Conservation (phyloP, 768 basidiomycete genomes). For the Lanmaoa rubissima region DNA sequence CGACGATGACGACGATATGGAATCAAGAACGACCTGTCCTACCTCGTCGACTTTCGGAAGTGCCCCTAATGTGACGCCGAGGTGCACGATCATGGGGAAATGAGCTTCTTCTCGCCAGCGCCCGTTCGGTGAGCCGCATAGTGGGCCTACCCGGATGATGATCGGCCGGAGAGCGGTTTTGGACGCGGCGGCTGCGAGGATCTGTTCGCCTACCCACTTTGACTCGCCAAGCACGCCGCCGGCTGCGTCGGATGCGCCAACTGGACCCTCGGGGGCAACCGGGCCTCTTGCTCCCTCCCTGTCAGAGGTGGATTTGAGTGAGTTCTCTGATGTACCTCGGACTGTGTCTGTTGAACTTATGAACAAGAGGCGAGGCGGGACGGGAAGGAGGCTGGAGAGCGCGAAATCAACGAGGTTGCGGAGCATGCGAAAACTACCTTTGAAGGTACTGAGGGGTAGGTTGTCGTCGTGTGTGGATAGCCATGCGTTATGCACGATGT, state of each 20-base stretch:
- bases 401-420: slow-evolving; percentile 39
- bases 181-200: slow-evolving; percentile 18
- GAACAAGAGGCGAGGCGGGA: slow-evolving; percentile 33
- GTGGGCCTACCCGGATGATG: slow-evolving; percentile 38
- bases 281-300: neutral
- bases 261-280: neutral
- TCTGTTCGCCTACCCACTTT: slow-evolving; percentile 27
- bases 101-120: slow-evolving; percentile 39
- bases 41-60: slow-evolving; percentile 26
- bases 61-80: slow-evolving; percentile 13
- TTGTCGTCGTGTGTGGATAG: slow-evolving; percentile 1
- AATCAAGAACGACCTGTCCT: neutral
- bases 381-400: slow-evolving; percentile 27
- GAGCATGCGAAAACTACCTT: slow-evolving; percentile 10
- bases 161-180: slow-evolving; percentile 23
- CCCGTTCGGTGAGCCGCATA: slow-evolving; percentile 36
- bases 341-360: slow-evolving; percentile 28
- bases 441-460: slow-evolving; percentile 9
- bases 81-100: slow-evolving; percentile 35
- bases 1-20: too few relatives aligned
- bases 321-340: neutral
- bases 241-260: slow-evolving; percentile 10
- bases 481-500: slow-evolving; percentile 38
- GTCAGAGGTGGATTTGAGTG: neutral
- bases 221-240: slow-evolving; percentile 14